A percentile compares a stretch with the other conserved stretches of the same genome.
Conservation (phyloP, 2,329 filamentous ascomycete species). For the Xylaria polymorpha region DNA sequence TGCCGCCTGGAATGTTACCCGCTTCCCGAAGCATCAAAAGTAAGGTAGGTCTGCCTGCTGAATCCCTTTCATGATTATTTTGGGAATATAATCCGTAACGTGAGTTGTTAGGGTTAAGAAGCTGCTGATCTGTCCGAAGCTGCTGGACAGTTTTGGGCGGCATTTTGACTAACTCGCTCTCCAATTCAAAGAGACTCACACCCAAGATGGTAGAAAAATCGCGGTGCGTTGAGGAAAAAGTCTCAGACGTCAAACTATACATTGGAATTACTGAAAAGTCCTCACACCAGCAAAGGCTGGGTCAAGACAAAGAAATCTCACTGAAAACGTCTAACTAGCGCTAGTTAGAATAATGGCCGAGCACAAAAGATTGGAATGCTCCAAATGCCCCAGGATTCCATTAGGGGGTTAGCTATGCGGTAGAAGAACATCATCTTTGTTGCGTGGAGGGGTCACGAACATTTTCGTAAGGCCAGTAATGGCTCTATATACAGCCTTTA, state of each 20-base stretch:
- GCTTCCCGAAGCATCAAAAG: background rate
- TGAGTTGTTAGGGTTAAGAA: background rate
- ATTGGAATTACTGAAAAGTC: background rate
- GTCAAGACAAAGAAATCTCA: background rate
- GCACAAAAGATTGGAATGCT: background rate
- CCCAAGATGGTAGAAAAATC: background rate
- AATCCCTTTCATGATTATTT: background rate
- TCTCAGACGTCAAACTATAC: background rate
- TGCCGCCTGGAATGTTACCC: background rate
- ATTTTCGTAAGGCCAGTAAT: too few relatives aligned
- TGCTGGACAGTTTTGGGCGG: background rate
- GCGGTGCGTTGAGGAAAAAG: background rate
- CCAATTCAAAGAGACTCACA: background rate
- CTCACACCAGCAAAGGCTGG: background rate
- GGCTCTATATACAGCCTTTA: too few relatives aligned
- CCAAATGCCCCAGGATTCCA: background rate
- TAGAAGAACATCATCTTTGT: too few relatives aligned
- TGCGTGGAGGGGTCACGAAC: too few relatives aligned
- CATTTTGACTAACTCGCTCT: background rate
- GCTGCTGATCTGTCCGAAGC: background rate
- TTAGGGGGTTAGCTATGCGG: too few relatives aligned
- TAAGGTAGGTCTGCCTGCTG: background rate
- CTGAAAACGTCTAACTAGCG: conserved; percentile 3
- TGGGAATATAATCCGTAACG: background rate
- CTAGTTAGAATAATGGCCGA: background rate